A percentile compares a stretch with the other conserved stretches of the same genome.
Evolutionary conservation across 345 rosid species (phyloP).

Genomic region (Balakata baccata): DNA sequence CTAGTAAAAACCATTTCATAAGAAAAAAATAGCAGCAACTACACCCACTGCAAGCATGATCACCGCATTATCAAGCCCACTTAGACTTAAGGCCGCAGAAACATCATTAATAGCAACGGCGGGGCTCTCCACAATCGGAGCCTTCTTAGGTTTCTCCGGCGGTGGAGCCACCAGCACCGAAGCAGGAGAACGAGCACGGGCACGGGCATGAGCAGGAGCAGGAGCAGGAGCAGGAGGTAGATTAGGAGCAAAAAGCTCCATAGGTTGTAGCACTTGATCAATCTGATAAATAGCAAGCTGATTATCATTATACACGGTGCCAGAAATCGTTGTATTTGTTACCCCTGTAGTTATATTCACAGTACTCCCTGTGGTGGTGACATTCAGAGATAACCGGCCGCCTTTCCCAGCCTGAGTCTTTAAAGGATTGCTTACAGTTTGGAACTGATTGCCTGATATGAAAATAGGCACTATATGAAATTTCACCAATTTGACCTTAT

Average conservation of each 20-base stretch:
- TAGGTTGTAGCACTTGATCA: slow-evolving; percentile 33
- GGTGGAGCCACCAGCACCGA: not conserved
- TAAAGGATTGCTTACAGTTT: slow-evolving; percentile 39
- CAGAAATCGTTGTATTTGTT: slow-evolving; percentile 22
- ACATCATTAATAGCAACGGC: not conserved
- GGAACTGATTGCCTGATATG: slow-evolving; percentile 30
- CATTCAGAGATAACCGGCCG: slow-evolving; percentile 24
- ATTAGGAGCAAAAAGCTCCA: slow-evolving; percentile 21
- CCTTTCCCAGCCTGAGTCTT: slow-evolving; percentile 36
- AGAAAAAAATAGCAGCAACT: not conserved
- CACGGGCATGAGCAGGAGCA: slow-evolving; percentile 14
- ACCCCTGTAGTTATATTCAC: slow-evolving; percentile 31
- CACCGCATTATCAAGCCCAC: not conserved
- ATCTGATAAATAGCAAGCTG: slow-evolving; percentile 35
- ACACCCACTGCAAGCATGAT: not conserved
- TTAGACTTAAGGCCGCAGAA: not conserved
- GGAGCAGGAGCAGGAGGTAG: slow-evolving; percentile 6
- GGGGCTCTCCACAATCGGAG: not conserved
- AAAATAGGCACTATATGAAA: slow-evolving; percentile 35
- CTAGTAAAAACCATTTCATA: not conserved
- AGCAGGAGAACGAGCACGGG: slow-evolving; percentile 11
- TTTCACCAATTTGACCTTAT: slow-evolving; percentile 34
- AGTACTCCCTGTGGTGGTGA: slow-evolving; percentile 17
- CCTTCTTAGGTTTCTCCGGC: slow-evolving; percentile 16
- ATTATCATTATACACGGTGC: slow-evolving; percentile 26